A percentile compares a stretch with the other conserved stretches of the same genome.
These are phyloP conservation scores for Clitopilus hobsonii DNA, from an alignment of 768 basidiomycete genomes.

Conservation along the genomic window DNA sequence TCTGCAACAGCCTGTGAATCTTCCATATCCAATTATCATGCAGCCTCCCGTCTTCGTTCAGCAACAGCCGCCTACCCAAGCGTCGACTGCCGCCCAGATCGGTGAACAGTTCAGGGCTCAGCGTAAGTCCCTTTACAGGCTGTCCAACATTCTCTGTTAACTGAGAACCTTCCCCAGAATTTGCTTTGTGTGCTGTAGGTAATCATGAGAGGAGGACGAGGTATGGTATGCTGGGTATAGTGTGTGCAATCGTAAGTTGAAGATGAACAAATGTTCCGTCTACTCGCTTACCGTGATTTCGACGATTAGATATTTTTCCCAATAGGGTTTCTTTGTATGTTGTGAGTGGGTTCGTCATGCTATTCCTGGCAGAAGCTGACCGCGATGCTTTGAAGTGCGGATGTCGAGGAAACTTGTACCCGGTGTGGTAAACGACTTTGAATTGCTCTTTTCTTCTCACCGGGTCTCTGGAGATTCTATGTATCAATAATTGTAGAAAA, in stretches of 20 bases:
- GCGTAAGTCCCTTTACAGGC: slow-evolving; percentile 3
- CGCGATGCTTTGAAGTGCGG: neutral
- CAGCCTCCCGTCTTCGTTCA: neutral
- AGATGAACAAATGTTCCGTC: neutral
- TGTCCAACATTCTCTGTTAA: neutral
- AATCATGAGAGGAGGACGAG: slow-evolving; percentile 7
- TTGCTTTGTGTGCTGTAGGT: slow-evolving; percentile 11
- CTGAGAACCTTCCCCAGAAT: slow-evolving; percentile 6
- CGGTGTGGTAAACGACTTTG: neutral
- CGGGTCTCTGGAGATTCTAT: neutral
- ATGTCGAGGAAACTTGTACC: neutral
- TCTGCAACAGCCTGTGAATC: neutral
- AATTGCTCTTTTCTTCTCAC: neutral
- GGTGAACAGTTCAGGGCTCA: slow-evolving; percentile 13
- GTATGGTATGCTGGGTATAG: slow-evolving; percentile 13
- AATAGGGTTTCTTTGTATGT: slow-evolving; percentile 13
- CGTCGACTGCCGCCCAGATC: slow-evolving; percentile 4
- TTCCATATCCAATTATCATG: neutral
- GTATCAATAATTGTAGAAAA: no score
- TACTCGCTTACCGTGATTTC: neutral
- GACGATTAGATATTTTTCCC: slow-evolving; percentile 9
- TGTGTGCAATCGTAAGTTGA: slow-evolving; percentile 11
- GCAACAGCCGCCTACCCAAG: neutral
- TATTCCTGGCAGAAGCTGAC: neutral
- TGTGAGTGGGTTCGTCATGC: slow-evolving; percentile 2